Evolutionary conservation across 2,329 filamentous ascomycete species (phyloP).

Genomic region (Domatiomyces globalis): DNA sequence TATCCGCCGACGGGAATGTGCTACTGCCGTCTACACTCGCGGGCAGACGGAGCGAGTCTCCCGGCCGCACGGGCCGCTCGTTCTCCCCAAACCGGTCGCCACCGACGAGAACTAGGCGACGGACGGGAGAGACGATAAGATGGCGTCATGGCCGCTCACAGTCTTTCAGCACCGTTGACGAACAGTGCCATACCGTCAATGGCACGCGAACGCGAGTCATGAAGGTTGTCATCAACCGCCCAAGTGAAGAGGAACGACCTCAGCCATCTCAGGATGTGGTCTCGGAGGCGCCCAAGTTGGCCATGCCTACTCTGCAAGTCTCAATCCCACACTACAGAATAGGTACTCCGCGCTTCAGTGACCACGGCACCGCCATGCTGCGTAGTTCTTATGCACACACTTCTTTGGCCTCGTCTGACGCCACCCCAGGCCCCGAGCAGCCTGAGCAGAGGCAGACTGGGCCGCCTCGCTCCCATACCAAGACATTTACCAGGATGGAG

Average conservation of each 20-base stretch:
- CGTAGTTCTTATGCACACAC: slow-evolving; percentile 58
- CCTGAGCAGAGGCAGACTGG: slow-evolving; percentile 7
- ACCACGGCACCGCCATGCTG: slow-evolving; percentile 59
- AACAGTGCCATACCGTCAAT: slow-evolving; percentile 34
- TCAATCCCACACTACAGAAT: slow-evolving; percentile 73
- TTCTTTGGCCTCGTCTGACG: slow-evolving; percentile 34
- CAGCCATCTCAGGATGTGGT: slow-evolving; percentile 45
- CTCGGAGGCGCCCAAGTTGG: slow-evolving; percentile 15
- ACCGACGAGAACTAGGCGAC: not conserved
- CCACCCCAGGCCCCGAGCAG: slow-evolving; percentile 22
- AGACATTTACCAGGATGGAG: slow-evolving; percentile 8
- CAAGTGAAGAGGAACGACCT: slow-evolving; percentile 37
- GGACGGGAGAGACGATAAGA: not conserved
- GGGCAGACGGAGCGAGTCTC: not conserved
- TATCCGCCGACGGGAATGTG: not conserved
- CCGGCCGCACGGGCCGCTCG: not conserved
- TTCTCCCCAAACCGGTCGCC: not conserved
- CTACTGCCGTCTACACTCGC: not conserved
- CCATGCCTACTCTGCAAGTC: slow-evolving; percentile 51
- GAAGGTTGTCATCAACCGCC: slow-evolving; percentile 66
- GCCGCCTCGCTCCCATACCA: slow-evolving; percentile 11
- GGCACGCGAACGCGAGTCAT: slow-evolving; percentile 49
- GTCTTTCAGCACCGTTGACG: slow-evolving; percentile 65
- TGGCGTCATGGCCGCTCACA: slow-evolving; percentile 25
- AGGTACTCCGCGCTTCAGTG: slow-evolving; percentile 67